Base-by-base conservation (phyloP, 495 filamentous ascomycete genomes). In the Penicillium maclennaniae region DNA sequence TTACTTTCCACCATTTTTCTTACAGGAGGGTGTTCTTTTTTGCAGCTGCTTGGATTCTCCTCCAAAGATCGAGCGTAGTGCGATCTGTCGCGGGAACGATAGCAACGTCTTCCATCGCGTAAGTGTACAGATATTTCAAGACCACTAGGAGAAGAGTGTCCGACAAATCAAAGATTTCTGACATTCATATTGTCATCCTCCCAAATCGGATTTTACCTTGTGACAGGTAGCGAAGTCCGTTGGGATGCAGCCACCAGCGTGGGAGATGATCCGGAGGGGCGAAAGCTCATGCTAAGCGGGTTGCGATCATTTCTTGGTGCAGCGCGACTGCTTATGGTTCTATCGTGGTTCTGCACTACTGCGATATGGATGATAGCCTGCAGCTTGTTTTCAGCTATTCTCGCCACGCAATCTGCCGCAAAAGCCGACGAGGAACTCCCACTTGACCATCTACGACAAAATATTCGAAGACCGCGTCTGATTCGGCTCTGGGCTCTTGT, bases 201-300 rank as follows among this genome's bases (percentile, higher is more conserved):
- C 3, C 60, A 66, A 23, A 45, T 64, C 10, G 55, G 54, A 1
- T 66, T 66, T 25, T 66, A 61, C 23, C 48, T 56, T 16, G 58
- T 66, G 3, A 64, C 63, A n/a, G 58, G 63, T 23, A 63, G 53
- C 27, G 63, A 66, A 25, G 47, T 63, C 37, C 60, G 58, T 23
- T 66, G 63, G 63, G 57, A 64, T 44, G 57, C 57, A 27, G 61
- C 58, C 15, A 59, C 53, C 20, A 61, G 55, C 31, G 54, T 64
- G 7, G 61, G 58, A 8, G 57, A 47, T 43, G 60, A 66, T 17
- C 53, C 58, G 1, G 63, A 58, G 25, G 63, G 63, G 2, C 53
- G 50, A 21, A 61, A 64, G 10, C 15, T 66, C 46, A 55, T 66
- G 27, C 37, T 66, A 3, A 64, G 61, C 37, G 63, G 63, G 7